phyloP scores from a whole-genome alignment of 2,329 filamentous ascomycete genomes.

The Colletotrichum gigasporum region DNA sequence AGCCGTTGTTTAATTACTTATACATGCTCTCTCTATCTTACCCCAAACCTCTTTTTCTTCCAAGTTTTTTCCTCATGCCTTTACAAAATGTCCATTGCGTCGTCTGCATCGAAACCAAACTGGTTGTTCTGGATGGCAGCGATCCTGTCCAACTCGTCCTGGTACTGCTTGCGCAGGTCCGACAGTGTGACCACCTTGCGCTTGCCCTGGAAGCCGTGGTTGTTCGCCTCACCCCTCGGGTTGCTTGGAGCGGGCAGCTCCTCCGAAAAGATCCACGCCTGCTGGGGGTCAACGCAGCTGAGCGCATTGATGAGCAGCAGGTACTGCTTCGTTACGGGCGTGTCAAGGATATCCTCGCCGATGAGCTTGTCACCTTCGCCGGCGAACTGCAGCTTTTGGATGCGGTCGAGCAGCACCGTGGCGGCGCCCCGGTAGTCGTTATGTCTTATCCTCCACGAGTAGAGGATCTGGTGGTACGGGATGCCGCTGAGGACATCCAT shows the following conservation, averaged over 20 bases:
- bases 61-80: not conserved
- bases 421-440: constrained; percentile 86
- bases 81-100: constrained; percentile 62
- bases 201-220: constrained; percentile 51
- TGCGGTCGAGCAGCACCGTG: constrained; percentile 68
- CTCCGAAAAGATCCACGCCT: constrained; percentile 81
- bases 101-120: constrained; percentile 75
- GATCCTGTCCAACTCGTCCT: constrained; percentile 87
- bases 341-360: constrained; percentile 67
- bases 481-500: constrained; percentile 71
- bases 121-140: constrained; percentile 89
- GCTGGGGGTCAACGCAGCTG: constrained; percentile 80
- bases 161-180: constrained; percentile 88
- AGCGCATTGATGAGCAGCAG: constrained; percentile 93
- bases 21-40: constrained; percentile 25
- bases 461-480: constrained; percentile 89
- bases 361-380: constrained; percentile 67
- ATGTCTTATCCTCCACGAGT: constrained; percentile 86
- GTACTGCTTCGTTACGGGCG: constrained; percentile 77
- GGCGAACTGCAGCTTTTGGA: constrained; percentile 68
- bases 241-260: constrained; percentile 39
- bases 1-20: constrained; percentile 25
- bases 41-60: constrained; percentile 8
- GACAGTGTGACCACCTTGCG: constrained; percentile 85
- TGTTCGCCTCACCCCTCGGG: constrained; percentile 17